phyloP scores from a whole-genome alignment of 2,329 filamentous ascomycete genomes.

The Blastomyces silverae region DNA sequence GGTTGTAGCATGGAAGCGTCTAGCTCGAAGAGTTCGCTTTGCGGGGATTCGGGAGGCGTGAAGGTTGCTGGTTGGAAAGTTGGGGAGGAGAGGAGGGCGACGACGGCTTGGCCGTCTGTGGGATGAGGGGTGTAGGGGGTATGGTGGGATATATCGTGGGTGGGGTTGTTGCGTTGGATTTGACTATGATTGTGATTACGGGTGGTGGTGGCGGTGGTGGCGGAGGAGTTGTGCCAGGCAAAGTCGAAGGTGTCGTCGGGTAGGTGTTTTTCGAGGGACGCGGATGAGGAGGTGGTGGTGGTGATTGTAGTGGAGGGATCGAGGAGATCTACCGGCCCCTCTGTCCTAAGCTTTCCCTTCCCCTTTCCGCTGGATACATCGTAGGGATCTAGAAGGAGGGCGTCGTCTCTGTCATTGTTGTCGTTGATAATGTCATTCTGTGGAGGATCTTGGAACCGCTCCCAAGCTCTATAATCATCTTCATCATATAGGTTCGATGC shows the following conservation, averaged over 20 bases:
- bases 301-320: constrained; percentile 6
- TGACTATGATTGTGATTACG: constrained; percentile 12
- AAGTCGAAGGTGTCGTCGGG: constrained; percentile 19
- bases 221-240: constrained; percentile 22
- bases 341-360: constrained; percentile 21
- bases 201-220: not conserved
- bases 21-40: constrained; percentile 26
- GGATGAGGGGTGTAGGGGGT: constrained; percentile 21
- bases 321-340: not conserved
- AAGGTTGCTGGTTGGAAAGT: constrained; percentile 28
- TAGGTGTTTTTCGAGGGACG: not conserved
- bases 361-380: constrained; percentile 16
- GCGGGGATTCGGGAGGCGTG: constrained; percentile 22
- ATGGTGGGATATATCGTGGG: constrained; percentile 8
- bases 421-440: not conserved
- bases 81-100: constrained; percentile 34
- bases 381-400: constrained; percentile 4
- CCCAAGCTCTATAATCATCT: constrained; percentile 23
- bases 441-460: constrained; percentile 24
- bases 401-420: not conserved
- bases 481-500: constrained; percentile 9
- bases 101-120: constrained; percentile 39
- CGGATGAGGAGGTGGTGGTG: not conserved
- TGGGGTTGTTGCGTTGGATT: not conserved
- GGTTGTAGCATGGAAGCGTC: constrained; percentile 16